A percentile compares a stretch with the other conserved stretches of the same genome.
These are phyloP conservation scores for Dothideomycetes sp. DNA, from an alignment of 2,329 filamentous ascomycete genomes.

Conservation along the genomic window DNA sequence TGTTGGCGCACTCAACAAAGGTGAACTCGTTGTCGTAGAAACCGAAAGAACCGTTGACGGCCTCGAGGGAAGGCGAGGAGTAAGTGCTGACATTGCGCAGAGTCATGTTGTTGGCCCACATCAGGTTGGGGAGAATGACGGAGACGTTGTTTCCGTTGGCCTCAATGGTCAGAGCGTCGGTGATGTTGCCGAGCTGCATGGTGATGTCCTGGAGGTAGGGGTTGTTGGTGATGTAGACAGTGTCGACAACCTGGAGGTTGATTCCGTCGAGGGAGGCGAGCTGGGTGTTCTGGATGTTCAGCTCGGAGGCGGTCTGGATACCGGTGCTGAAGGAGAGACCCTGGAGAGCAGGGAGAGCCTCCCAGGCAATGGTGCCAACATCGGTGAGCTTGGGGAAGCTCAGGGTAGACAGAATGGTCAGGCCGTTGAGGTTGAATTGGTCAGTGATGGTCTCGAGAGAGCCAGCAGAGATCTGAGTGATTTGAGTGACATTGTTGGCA, in stretches of 20 bases:
- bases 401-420: slow-evolving; percentile 59
- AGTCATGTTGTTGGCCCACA: slow-evolving; percentile 68
- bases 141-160: slow-evolving; percentile 67
- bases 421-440: slow-evolving; percentile 56
- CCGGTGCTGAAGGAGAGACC: slow-evolving; percentile 48
- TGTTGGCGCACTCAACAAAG: slow-evolving; percentile 53
- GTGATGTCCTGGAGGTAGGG: slow-evolving; percentile 61
- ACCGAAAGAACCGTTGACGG: slow-evolving; percentile 68
- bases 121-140: slow-evolving; percentile 67
- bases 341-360: slow-evolving; percentile 56
- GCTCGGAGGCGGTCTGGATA: slow-evolving; percentile 55
- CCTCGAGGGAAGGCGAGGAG: slow-evolving; percentile 58
- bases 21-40: slow-evolving; percentile 71
- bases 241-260: slow-evolving; percentile 60
- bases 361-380: slow-evolving; percentile 59
- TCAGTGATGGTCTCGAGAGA: slow-evolving; percentile 56
- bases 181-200: slow-evolving; percentile 69
- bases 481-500: slow-evolving; percentile 42
- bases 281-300: slow-evolving; percentile 78
- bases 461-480: slow-evolving; percentile 53
- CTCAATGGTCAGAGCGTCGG: slow-evolving; percentile 57
- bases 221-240: slow-evolving; percentile 87
- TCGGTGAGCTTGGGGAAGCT: slow-evolving; percentile 52
- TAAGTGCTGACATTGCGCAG: slow-evolving; percentile 71
- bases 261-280: slow-evolving; percentile 70